Evolutionary conservation across 1,284 basidiomycete species (phyloP).

Genomic region (Irpex sp.): DNA sequence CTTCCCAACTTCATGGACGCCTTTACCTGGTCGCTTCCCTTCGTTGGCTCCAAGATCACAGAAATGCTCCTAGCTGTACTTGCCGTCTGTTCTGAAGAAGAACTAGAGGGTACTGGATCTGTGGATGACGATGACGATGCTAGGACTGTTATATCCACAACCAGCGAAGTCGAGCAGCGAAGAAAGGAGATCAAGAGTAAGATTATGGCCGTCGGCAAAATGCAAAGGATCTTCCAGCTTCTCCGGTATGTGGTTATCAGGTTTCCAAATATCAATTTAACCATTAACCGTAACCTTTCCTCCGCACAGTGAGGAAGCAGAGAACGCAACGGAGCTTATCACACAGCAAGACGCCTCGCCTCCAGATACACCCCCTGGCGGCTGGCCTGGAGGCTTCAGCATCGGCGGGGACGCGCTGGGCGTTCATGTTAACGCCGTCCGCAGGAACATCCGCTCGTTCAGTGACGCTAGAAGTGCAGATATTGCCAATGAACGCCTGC

Average conservation of each 20-base stretch:
- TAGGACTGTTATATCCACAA: slow-evolving; percentile 26
- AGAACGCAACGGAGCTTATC: slow-evolving; percentile 88
- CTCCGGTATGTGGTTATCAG: slow-evolving; percentile 56
- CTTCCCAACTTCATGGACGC: slow-evolving; percentile 99
- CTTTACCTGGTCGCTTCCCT: slow-evolving; percentile 98
- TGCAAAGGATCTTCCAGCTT: slow-evolving; percentile 89
- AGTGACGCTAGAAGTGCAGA: slow-evolving; percentile 95
- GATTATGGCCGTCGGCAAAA: slow-evolving; percentile 90
- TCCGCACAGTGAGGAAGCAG: slow-evolving; percentile 80
- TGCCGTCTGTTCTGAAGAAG: slow-evolving; percentile 92
- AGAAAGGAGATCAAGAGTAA: slow-evolving; percentile 91
- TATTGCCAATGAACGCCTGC: slow-evolving; percentile 90
- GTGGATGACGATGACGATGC: slow-evolving; percentile 38
- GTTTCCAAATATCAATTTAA: not conserved
- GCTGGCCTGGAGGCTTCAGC: slow-evolving; percentile 38
- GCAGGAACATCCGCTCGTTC: slow-evolving; percentile 83
- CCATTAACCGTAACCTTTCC: too few relatives aligned
- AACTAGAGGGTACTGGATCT: slow-evolving; percentile 57
- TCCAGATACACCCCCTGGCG: slow-evolving; percentile 35
- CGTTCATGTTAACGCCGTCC: slow-evolving; percentile 61
- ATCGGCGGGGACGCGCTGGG: slow-evolving; percentile 47
- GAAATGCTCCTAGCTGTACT: slow-evolving; percentile 97
- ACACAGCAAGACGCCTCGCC: slow-evolving; percentile 29
- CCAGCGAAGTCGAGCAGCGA: slow-evolving; percentile 43
- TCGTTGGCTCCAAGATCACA: slow-evolving; percentile 95